These are phyloP conservation scores for Rhynchosporium secalis DNA, from an alignment of 2,329 filamentous ascomycete genomes.

Conservation along the genomic window DNA sequence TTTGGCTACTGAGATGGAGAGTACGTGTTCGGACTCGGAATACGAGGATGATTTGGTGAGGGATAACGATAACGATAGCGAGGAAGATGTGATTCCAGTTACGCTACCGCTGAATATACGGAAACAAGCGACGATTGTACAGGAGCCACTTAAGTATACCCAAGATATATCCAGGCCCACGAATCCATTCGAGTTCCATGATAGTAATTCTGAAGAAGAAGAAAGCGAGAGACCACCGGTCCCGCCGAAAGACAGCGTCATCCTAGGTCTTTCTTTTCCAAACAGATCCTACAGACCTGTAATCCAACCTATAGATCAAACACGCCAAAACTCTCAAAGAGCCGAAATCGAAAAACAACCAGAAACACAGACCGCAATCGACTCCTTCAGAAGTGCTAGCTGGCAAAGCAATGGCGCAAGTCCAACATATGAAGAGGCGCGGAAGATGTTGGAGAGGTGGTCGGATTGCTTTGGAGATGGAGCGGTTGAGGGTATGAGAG, in stretches of 20 bases:
- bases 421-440: constrained; percentile 9
- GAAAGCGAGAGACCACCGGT: neutral
- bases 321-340: neutral
- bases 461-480: constrained; percentile 6
- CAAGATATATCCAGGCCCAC: no score
- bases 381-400: neutral
- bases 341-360: neutral
- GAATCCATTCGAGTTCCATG: constrained; percentile 5
- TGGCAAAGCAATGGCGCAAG: neutral
- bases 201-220: neutral
- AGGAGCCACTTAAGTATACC: neutral
- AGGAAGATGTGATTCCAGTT: constrained; percentile 19
- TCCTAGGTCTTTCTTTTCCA: neutral
- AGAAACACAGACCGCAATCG: neutral
- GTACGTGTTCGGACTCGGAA: constrained; percentile 1
- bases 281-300: constrained; percentile 3
- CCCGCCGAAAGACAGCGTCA: neutral
- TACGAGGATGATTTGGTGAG: constrained; percentile 22
- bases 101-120: constrained; percentile 23
- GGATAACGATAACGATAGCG: neutral
- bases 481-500: neutral
- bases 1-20: neutral
- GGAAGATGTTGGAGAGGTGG: constrained; percentile 17
- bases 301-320: neutral
- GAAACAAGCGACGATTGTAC: constrained; percentile 1